Evolutionary conservation across 495 filamentous ascomycete species (phyloP).

Genomic region (Penicillium salamii): DNA sequence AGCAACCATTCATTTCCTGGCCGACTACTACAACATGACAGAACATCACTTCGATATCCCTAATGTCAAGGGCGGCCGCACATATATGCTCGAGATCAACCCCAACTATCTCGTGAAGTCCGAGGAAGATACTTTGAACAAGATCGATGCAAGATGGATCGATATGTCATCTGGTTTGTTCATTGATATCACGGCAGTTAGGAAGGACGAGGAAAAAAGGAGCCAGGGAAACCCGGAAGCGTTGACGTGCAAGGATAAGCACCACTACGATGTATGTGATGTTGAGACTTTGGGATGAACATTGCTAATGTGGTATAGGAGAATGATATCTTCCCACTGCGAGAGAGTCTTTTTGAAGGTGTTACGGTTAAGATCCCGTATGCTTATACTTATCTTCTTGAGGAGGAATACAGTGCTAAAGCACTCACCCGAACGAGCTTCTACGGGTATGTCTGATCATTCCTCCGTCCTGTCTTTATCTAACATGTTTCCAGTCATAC

Average conservation of each 20-base stretch:
- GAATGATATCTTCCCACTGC: slow-evolving; percentile 73
- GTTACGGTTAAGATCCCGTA: slow-evolving; percentile 73
- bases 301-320: slow-evolving; percentile 27
- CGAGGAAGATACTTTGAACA: slow-evolving; percentile 47
- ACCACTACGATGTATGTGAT: slow-evolving; percentile 43
- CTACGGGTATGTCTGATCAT: slow-evolving; percentile 50
- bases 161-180: slow-evolving; percentile 59
- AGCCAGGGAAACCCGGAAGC: slow-evolving; percentile 31
- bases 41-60: slow-evolving; percentile 52
- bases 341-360: slow-evolving; percentile 75
- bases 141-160: slow-evolving; percentile 62
- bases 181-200: slow-evolving; percentile 60
- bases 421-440: slow-evolving; percentile 64
- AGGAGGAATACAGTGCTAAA: slow-evolving; percentile 69
- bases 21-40: slow-evolving; percentile 62
- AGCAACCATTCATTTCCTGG: slow-evolving; percentile 54
- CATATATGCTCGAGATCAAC: slow-evolving; percentile 59
- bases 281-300: neutral
- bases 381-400: slow-evolving; percentile 67
- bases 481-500: slow-evolving; percentile 21
- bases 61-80: slow-evolving; percentile 37
- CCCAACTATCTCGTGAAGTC: slow-evolving; percentile 52
- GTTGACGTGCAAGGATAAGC: slow-evolving; percentile 58
- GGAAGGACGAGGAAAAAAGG: slow-evolving; percentile 40
- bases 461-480: neutral